phyloP scores from a whole-genome alignment of 176 grass and related monocot genomes.

The Chrysopogon serrulatus region DNA sequence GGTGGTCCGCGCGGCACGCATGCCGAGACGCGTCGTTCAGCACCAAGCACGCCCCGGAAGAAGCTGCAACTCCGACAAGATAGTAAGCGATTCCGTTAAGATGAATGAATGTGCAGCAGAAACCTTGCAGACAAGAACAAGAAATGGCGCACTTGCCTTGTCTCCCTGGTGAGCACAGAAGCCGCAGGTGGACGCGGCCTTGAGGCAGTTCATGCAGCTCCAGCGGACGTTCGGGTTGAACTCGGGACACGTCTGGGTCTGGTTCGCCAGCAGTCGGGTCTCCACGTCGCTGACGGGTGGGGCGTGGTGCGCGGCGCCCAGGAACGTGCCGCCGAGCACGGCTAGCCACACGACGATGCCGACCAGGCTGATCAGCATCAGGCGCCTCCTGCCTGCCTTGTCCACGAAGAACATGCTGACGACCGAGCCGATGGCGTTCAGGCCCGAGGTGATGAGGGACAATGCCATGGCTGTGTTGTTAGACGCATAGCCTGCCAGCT shows the following conservation, averaged over 20 bases:
- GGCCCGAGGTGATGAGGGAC: slow-evolving; percentile 86
- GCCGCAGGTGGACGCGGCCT: slow-evolving; percentile 58
- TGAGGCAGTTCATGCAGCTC: slow-evolving; percentile 81
- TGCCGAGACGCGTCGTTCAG: slow-evolving; percentile 10
- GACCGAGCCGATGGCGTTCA: slow-evolving; percentile 75
- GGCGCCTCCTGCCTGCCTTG: slow-evolving; percentile 57
- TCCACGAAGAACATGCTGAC: slow-evolving; percentile 97
- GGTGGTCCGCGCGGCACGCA: slow-evolving; percentile 28
- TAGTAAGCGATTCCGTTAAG: background rate
- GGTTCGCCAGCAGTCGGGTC: slow-evolving; percentile 47
- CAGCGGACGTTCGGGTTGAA: slow-evolving; percentile 35
- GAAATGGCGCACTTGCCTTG: slow-evolving; percentile 38
- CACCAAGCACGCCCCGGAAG: slow-evolving; percentile 68
- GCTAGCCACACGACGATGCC: slow-evolving; percentile 70
- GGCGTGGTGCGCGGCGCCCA: slow-evolving; percentile 51
- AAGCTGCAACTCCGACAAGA: slow-evolving; percentile 39
- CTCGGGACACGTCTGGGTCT: slow-evolving; percentile 59
- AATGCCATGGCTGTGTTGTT: slow-evolving; percentile 81
- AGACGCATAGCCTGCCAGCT: slow-evolving; percentile 78
- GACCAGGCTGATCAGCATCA: slow-evolving; percentile 80
- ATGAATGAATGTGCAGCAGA: background rate
- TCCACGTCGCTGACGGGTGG: slow-evolving; percentile 47
- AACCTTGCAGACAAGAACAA: background rate
- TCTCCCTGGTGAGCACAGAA: slow-evolving; percentile 71
- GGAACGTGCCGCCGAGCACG: slow-evolving; percentile 61